A percentile compares a stretch with the other conserved stretches of the same genome.
Evolutionary conservation across 2,329 filamentous ascomycete species (phyloP).

Genomic region (Bipolaris sorokiniana): DNA sequence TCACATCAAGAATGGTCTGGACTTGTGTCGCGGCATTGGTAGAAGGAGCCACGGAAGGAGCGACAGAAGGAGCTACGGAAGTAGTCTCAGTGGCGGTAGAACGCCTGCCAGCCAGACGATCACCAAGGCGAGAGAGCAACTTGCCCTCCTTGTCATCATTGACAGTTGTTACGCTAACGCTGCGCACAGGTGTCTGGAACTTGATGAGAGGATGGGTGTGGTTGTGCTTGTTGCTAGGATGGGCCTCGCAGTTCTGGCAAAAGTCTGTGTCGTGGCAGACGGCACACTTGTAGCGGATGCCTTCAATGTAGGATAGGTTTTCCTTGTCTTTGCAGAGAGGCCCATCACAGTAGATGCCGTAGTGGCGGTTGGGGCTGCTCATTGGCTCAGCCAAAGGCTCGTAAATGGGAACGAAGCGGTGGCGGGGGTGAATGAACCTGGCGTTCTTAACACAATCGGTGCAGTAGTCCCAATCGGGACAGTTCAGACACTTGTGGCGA

Average conservation of each 20-base stretch:
- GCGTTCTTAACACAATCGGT: slow-evolving; percentile 73
- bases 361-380: slow-evolving; percentile 64
- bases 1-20: slow-evolving; percentile 65
- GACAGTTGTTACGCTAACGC: slow-evolving; percentile 83
- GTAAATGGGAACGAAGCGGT: slow-evolving; percentile 89
- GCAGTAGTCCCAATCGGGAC: slow-evolving; percentile 98
- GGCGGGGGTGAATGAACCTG: slow-evolving; percentile 73
- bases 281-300: slow-evolving; percentile 94
- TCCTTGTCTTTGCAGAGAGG: slow-evolving; percentile 75
- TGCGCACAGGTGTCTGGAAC: slow-evolving; percentile 90
- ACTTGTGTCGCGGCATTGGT: slow-evolving; percentile 65
- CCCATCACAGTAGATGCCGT: slow-evolving; percentile 92
- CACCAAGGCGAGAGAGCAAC: slow-evolving; percentile 73
- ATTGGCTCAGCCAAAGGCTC: slow-evolving; percentile 66
- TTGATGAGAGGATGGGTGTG: slow-evolving; percentile 96
- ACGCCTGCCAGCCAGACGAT: slow-evolving; percentile 55
- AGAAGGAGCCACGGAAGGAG: slow-evolving; percentile 51
- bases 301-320: slow-evolving; percentile 70
- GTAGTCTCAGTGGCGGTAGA: slow-evolving; percentile 61
- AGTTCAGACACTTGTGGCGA: slow-evolving; percentile 95
- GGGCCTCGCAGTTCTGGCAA: slow-evolving; percentile 91
- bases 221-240: slow-evolving; percentile 84
- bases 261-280: slow-evolving; percentile 95
- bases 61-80: slow-evolving; percentile 50
- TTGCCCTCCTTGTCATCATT: slow-evolving; percentile 75